Percentiles rank a stretch among this genome's conserved stretches.
Evolutionary conservation across 2,329 filamentous ascomycete genomes (phyloP).

Genomic region (Alternaria panax): DNA sequence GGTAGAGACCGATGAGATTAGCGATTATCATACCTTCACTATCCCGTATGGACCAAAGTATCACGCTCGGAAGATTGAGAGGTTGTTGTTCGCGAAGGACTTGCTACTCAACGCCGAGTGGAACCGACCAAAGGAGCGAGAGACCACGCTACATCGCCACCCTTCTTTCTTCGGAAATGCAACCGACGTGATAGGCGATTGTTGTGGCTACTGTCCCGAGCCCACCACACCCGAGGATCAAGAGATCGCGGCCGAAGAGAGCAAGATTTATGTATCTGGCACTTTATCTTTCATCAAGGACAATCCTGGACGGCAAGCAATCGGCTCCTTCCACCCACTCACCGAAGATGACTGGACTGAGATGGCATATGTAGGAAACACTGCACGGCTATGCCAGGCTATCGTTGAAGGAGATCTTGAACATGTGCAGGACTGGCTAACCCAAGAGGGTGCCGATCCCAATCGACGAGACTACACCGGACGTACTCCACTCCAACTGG

Average conservation of each 20-base stretch:
- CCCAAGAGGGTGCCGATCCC: constrained; percentile 71
- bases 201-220: constrained; percentile 79
- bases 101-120: constrained; percentile 82
- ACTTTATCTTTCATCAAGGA: constrained; percentile 78
- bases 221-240: constrained; percentile 75
- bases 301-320: constrained; percentile 78
- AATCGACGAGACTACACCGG: constrained; percentile 70
- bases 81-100: constrained; percentile 81
- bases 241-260: constrained; percentile 73
- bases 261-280: constrained; percentile 78
- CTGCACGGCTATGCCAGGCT: constrained; percentile 77
- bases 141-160: constrained; percentile 80
- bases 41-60: constrained; percentile 68
- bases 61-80: constrained; percentile 76
- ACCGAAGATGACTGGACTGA: constrained; percentile 87
- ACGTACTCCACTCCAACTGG: constrained; percentile 79
- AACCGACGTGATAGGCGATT: constrained; percentile 76
- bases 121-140: constrained; percentile 78
- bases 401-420: constrained; percentile 78
- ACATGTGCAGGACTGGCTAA: constrained; percentile 73
- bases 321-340: constrained; percentile 78
- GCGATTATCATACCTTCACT: constrained; percentile 74
- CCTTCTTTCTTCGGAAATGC: constrained; percentile 84
- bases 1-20: constrained; percentile 77
- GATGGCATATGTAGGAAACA: constrained; percentile 88